A percentile compares a stretch with the other conserved stretches of the same genome.
phyloP scores from a whole-genome alignment of 2,329 filamentous ascomycete species.

The Zasmidium cellare region DNA sequence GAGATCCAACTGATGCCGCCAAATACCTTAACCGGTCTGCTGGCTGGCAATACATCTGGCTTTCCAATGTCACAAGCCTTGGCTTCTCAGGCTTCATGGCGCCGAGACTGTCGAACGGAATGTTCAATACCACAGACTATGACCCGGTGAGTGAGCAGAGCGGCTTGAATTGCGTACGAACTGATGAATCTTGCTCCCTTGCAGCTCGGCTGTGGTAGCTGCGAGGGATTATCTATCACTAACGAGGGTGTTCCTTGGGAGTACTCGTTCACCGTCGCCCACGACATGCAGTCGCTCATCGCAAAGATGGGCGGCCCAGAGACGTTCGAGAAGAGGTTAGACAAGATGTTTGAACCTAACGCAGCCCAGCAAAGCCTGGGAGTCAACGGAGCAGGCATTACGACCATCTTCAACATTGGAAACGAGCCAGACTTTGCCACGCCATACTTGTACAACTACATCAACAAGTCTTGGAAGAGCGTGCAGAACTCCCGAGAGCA shows the following conservation, averaged over 20 bases:
- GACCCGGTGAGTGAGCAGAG: neutral
- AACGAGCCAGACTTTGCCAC: constrained; percentile 57
- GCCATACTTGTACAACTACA: constrained; percentile 69
- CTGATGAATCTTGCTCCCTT: too few relatives aligned
- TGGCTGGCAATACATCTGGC: constrained; percentile 76
- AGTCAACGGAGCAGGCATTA: constrained; percentile 32
- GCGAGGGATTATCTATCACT: constrained; percentile 12
- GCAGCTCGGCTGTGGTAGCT: constrained; percentile 3
- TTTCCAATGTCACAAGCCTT: constrained; percentile 56
- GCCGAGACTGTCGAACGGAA: constrained; percentile 38
- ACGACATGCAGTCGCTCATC: constrained; percentile 39
- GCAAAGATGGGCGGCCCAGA: constrained; percentile 41
- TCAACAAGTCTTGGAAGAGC: constrained; percentile 56
- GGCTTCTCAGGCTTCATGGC: constrained; percentile 67
- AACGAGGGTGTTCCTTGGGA: constrained; percentile 71
- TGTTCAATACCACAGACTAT: constrained; percentile 5
- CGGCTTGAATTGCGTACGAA: too few relatives aligned
- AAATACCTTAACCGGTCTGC: constrained; percentile 64
- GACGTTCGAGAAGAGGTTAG: constrained; percentile 39
- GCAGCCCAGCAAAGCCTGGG: constrained; percentile 22
- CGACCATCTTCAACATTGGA: constrained; percentile 62
- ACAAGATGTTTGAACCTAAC: constrained; percentile 41
- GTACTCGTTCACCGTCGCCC: constrained; percentile 60
- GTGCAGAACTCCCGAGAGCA: constrained; percentile 54
- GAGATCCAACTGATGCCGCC: constrained; percentile 47